phyloP scores from a whole-genome alignment of 495 filamentous ascomycete genomes.

The Tuber umbilicatum region DNA sequence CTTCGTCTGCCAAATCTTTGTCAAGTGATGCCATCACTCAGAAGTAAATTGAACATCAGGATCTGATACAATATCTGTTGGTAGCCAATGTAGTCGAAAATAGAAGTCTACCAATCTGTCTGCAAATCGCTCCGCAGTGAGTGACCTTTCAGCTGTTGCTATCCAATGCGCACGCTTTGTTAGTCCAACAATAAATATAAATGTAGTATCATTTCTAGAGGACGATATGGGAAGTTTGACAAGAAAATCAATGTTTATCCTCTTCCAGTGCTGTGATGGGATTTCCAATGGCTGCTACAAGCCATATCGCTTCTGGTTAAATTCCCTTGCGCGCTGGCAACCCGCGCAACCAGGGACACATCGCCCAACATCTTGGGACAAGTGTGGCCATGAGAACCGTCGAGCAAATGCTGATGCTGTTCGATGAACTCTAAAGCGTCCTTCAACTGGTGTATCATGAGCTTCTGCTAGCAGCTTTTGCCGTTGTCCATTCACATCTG shows the following conservation, averaged over 20 bases:
- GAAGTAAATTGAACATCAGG: constrained; percentile 2
- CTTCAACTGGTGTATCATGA: constrained; percentile 8
- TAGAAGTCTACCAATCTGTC: background rate
- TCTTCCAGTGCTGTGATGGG: constrained; percentile 2
- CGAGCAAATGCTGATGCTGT: background rate
- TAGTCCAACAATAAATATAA: constrained; percentile 10
- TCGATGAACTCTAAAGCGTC: constrained; percentile 3
- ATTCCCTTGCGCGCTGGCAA: background rate
- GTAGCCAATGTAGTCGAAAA: background rate
- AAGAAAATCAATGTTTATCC: constrained; percentile 19
- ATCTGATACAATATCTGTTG: constrained; percentile 8
- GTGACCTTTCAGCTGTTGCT: background rate
- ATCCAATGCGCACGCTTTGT: constrained; percentile 14
- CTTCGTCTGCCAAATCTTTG: background rate
- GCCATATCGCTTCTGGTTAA: constrained; percentile 4
- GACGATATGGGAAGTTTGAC: constrained; percentile 4
- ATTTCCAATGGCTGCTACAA: background rate
- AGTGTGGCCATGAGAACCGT: constrained; percentile 6
- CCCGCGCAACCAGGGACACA: constrained; percentile 7
- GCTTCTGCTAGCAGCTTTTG: background rate
- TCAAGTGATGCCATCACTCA: background rate
- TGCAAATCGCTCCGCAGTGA: constrained; percentile 9
- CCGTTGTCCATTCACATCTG: background rate
- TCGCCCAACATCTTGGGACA: constrained; percentile 4
- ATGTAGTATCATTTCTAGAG: constrained; percentile 5